Conservation (phyloP, 2,329 filamentous ascomycete genomes). For the Moelleriella libera region DNA sequence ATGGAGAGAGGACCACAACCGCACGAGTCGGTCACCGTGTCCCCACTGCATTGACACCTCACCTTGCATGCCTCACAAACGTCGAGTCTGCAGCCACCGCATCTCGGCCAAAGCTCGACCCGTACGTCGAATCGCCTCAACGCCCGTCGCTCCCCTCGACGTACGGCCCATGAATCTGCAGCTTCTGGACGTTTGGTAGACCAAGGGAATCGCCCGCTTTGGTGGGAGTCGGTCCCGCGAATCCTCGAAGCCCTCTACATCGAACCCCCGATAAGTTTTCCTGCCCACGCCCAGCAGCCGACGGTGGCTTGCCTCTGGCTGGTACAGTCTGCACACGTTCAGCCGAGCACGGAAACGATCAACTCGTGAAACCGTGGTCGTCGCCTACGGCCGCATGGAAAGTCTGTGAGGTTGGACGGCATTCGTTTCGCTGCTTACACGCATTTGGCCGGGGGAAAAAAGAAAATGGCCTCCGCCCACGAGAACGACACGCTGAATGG, state of each 20-base stretch:
- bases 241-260: too few species aligned
- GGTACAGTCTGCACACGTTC: too few species aligned
- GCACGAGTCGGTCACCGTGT: slow-evolving; percentile 1
- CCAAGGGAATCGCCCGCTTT: too few species aligned
- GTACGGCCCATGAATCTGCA: too few species aligned
- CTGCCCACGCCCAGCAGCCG: too few species aligned
- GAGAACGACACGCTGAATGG: neutral
- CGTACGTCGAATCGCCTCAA: neutral
- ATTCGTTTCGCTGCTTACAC: neutral
- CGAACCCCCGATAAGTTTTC: too few species aligned
- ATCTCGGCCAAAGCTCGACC: neutral
- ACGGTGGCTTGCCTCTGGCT: too few species aligned
- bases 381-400: neutral
- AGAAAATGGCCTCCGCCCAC: slow-evolving; percentile 1
- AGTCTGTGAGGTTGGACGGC: neutral
- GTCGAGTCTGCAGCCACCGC: slow-evolving; percentile 1
- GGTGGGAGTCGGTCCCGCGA: too few species aligned
- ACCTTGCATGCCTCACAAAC: slow-evolving; percentile 7
- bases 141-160: neutral
- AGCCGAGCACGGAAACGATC: neutral
- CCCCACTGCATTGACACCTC: slow-evolving; percentile 10
- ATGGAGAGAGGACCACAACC: neutral
- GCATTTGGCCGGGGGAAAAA: too few species aligned
- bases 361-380: neutral
- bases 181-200: too few species aligned